phyloP scores from a whole-genome alignment of 2,329 filamentous ascomycete genomes.

The Paecilomyces sp. region DNA sequence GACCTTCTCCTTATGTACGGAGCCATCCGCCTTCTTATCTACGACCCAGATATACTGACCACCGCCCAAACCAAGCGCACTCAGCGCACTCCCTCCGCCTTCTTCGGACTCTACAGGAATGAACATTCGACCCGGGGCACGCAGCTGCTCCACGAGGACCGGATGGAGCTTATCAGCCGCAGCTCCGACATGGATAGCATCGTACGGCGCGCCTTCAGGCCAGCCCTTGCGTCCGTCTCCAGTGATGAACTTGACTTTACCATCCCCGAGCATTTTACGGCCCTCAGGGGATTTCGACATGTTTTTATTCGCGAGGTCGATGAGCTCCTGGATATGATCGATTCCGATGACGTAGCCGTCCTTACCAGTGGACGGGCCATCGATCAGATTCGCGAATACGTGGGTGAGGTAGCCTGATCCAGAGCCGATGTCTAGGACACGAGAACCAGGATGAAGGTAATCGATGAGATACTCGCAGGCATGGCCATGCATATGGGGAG shows the following conservation, averaged over 20 bases:
- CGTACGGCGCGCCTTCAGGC: conserved; percentile 58
- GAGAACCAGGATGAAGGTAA: conserved; percentile 45
- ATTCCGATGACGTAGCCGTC: conserved; percentile 58
- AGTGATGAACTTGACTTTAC: conserved; percentile 63
- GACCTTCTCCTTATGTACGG: conserved; percentile 48
- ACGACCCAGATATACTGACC: conserved; percentile 57
- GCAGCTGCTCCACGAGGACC: conserved; percentile 68
- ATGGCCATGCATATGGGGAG: conserved; percentile 65
- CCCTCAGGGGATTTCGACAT: conserved; percentile 59
- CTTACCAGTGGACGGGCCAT: conserved; percentile 19
- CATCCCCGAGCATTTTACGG: conserved; percentile 51
- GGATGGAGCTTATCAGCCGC: conserved; percentile 68
- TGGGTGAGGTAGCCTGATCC: conserved; percentile 83
- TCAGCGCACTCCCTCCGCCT: conserved; percentile 16
- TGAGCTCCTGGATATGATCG: conserved; percentile 63
- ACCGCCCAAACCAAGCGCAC: conserved; percentile 15
- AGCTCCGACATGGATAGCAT: conserved; percentile 93
- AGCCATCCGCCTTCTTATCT: conserved; percentile 55
- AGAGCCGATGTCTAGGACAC: conserved; percentile 67
- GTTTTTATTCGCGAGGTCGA: conserved; percentile 57
- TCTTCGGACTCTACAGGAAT: conserved; percentile 53
- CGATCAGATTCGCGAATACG: conserved; percentile 70
- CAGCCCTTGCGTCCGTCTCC: conserved; percentile 68
- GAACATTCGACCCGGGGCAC: conserved; percentile 65
- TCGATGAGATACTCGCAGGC: conserved; percentile 58